Percentiles rank a stretch among this genome's conserved stretches.
These are phyloP conservation scores for Ascocoryne sarcoides DNA, from an alignment of 2,329 filamentous ascomycete genomes.

Conservation along the genomic window DNA sequence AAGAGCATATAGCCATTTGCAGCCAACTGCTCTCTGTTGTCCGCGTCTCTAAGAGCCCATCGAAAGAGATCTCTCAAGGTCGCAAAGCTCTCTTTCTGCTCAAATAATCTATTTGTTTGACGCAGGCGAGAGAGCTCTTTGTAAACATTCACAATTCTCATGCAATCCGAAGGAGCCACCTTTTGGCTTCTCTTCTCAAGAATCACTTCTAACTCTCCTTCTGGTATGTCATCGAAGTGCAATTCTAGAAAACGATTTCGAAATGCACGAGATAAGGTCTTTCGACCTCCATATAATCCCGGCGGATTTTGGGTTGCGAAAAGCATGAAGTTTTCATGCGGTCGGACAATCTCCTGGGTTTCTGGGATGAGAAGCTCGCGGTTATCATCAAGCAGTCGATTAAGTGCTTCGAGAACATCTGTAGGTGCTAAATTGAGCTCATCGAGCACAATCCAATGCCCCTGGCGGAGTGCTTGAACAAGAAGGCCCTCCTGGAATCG, in stretches of 20 bases:
- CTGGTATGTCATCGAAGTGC: slow-evolving; percentile 96
- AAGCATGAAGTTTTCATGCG: slow-evolving; percentile 92
- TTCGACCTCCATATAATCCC: slow-evolving; percentile 89
- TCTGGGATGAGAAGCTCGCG: slow-evolving; percentile 92
- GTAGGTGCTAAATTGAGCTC: slow-evolving; percentile 95
- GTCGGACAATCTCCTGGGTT: slow-evolving; percentile 86
- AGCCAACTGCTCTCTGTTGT: slow-evolving; percentile 81
- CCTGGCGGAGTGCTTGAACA: slow-evolving; percentile 83
- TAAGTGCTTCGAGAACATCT: slow-evolving; percentile 92
- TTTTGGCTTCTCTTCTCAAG: slow-evolving; percentile 78
- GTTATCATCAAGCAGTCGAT: slow-evolving; percentile 92
- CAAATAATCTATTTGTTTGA: slow-evolving; percentile 85
- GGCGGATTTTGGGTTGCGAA: slow-evolving; percentile 98
- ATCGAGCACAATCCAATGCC: slow-evolving; percentile 96
- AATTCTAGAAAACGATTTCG: slow-evolving; percentile 94
- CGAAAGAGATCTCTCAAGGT: slow-evolving; percentile 92
- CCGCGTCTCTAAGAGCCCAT: slow-evolving; percentile 81
- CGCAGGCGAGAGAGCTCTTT: slow-evolving; percentile 82
- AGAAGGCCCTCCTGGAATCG: slow-evolving; percentile 89
- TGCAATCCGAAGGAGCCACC: slow-evolving; percentile 83
- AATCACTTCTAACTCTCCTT: slow-evolving; percentile 87
- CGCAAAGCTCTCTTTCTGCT: slow-evolving; percentile 95
- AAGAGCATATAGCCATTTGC: slow-evolving; percentile 93
- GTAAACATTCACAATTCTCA: slow-evolving; percentile 86
- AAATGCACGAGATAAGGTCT: slow-evolving; percentile 87